A percentile compares a stretch with the other conserved stretches of the same genome.
Conservation (phyloP, 495 filamentous ascomycete genomes). For the Lentithecium fluviatile region DNA sequence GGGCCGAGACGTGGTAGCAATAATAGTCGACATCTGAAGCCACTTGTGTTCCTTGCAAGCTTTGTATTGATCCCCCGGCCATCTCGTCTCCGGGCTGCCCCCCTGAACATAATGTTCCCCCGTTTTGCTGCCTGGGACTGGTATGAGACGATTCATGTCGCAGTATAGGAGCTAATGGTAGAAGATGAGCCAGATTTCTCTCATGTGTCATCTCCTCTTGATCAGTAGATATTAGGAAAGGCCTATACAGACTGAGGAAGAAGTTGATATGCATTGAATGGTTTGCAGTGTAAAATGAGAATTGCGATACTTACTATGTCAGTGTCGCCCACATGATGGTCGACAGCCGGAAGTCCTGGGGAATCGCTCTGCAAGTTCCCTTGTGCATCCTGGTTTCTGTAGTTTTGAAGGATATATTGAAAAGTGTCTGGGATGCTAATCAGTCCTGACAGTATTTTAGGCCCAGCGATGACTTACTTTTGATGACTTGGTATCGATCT, state of each 20-base stretch:
- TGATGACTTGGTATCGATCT: neutral
- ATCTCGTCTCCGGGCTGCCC: neutral
- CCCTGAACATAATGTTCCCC: neutral
- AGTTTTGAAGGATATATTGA: neutral
- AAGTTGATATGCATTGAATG: neutral
- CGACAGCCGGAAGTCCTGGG: neutral
- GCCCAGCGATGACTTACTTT: neutral
- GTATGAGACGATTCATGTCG: neutral
- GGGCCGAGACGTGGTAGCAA: no score
- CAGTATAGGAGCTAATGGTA: neutral
- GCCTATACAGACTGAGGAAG: neutral
- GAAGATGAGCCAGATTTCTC: no score
- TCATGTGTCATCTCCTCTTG: no score
- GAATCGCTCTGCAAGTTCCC: no score
- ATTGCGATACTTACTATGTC: neutral
- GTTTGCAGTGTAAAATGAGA: neutral
- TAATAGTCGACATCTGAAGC: neutral
- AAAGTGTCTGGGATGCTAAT: neutral
- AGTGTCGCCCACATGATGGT: neutral
- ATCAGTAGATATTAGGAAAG: neutral
- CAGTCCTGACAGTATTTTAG: neutral
- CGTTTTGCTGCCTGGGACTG: neutral
- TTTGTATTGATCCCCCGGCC: neutral
- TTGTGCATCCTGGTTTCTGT: neutral
- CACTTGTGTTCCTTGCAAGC: neutral